Evolutionary conservation across 1,284 basidiomycete genomes (phyloP).

Genomic region (Singerocomus inundabilis): DNA sequence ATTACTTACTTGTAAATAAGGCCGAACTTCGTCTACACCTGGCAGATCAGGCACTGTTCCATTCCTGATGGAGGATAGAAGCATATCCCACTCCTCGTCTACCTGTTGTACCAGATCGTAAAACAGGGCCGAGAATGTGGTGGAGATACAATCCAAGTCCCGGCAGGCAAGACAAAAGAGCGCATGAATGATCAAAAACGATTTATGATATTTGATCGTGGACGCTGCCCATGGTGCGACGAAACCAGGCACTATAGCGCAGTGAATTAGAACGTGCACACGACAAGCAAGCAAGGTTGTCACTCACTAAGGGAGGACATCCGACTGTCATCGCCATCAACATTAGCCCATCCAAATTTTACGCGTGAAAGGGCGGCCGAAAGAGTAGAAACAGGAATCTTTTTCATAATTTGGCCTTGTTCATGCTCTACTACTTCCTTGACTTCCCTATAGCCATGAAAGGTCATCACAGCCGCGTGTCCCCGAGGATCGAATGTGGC

Average conservation of each 20-base stretch:
- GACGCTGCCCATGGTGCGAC: conserved; percentile 7
- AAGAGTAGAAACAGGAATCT: background rate
- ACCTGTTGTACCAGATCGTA: conserved; percentile 11
- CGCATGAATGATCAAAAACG: conserved; percentile 11
- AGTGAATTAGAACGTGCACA: background rate
- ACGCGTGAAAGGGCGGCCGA: background rate
- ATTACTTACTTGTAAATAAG: conserved; percentile 7
- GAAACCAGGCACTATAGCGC: background rate
- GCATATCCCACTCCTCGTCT: conserved; percentile 12
- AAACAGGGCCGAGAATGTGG: conserved; percentile 2
- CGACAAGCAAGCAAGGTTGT: background rate
- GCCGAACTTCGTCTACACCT: conserved; percentile 6
- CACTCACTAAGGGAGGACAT: background rate
- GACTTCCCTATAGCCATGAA: background rate
- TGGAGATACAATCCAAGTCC: conserved; percentile 3
- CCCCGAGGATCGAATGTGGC: background rate
- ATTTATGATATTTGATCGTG: conserved; percentile 1
- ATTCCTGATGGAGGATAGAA: conserved; percentile 7
- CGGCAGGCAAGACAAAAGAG: conserved; percentile 13
- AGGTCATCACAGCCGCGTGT: background rate
- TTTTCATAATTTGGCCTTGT: background rate
- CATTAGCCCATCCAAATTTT: background rate
- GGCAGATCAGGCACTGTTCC: conserved; percentile 13
- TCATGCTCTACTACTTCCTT: conserved; percentile 3
- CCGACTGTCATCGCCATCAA: background rate